Percentiles rank a stretch among this genome's conserved stretches.
These are phyloP conservation scores for Lathyrus oleraceus DNA, from an alignment of 306 rosid species.

Conservation along the genomic window DNA sequence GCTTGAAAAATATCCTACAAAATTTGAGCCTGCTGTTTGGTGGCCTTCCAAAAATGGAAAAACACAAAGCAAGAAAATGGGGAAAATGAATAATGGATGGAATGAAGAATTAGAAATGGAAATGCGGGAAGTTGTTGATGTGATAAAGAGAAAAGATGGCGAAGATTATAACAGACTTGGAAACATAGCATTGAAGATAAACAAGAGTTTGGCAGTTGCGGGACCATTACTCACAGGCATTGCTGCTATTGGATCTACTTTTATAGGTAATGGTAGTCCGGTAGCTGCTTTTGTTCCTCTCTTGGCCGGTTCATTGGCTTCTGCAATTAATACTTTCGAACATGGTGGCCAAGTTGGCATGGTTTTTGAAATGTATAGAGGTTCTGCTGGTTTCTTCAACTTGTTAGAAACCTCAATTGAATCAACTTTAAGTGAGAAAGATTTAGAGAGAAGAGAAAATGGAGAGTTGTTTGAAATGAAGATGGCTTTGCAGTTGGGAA, in stretches of 20 bases:
- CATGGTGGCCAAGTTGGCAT: slow-evolving; percentile 78
- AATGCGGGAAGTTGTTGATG: slow-evolving; percentile 57
- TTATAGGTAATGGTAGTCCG: slow-evolving; percentile 42
- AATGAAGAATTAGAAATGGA: slow-evolving; percentile 53
- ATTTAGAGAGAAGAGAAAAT: slow-evolving; percentile 31
- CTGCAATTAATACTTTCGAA: slow-evolving; percentile 50
- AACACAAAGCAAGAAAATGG: neutral
- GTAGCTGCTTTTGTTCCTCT: slow-evolving; percentile 43
- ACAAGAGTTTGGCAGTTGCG: slow-evolving; percentile 59
- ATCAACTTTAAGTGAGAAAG: slow-evolving; percentile 46
- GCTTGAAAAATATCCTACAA: slow-evolving; percentile 36
- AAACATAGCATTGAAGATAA: slow-evolving; percentile 55
- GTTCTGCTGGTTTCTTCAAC: slow-evolving; percentile 55
- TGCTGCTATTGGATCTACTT: slow-evolving; percentile 57
- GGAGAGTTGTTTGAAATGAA: slow-evolving; percentile 30
- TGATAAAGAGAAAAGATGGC: slow-evolving; percentile 53
- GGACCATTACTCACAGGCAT: slow-evolving; percentile 78
- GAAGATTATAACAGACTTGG: slow-evolving; percentile 76
- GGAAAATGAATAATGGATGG: slow-evolving; percentile 55
- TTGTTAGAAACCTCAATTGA: slow-evolving; percentile 48
- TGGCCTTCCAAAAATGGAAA: slow-evolving; percentile 31
- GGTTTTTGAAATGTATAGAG: slow-evolving; percentile 74
- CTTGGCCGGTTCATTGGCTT: slow-evolving; percentile 58
- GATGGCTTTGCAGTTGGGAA: slow-evolving; percentile 35
- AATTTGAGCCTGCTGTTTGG: slow-evolving; percentile 34